phyloP scores from a whole-genome alignment of 768 basidiomycete genomes.

The Auriscalpium orientale region DNA sequence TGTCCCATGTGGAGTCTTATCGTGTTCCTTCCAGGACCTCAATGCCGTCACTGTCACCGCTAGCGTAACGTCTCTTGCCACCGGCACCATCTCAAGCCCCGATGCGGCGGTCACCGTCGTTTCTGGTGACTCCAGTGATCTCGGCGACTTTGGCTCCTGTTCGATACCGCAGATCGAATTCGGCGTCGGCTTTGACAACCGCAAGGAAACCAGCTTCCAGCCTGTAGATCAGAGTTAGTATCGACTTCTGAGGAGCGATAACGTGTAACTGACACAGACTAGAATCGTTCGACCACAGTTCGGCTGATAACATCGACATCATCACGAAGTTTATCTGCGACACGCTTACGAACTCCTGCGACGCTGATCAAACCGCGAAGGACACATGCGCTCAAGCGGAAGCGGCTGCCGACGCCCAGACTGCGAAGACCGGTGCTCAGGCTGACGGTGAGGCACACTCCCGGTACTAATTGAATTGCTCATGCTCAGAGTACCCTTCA shows the following conservation, averaged over 20 bases:
- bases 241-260: not conserved
- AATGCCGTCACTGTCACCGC: not conserved
- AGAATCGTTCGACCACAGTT: conserved; percentile 9
- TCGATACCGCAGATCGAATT: not conserved
- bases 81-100: not conserved
- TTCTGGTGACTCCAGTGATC: conserved; percentile 1
- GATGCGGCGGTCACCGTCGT: not conserved
- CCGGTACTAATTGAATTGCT: too few species aligned
- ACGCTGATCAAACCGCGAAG: conserved; percentile 40
- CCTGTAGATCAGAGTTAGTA: conserved; percentile 38
- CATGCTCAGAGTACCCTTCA: not conserved
- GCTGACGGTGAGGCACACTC: not conserved
- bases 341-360: conserved; percentile 39
- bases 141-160: not conserved
- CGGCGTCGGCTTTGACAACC: not conserved
- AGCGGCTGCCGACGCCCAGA: conserved; percentile 34
- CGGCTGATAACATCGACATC: conserved; percentile 27
- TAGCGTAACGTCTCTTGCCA: not conserved
- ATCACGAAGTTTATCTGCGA: conserved; percentile 51
- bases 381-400: conserved; percentile 33
- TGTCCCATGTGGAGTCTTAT: too few species aligned
- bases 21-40: too few species aligned
- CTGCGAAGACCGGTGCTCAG: conserved; percentile 27
- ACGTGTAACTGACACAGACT: too few species aligned
- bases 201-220: conserved; percentile 9